Evolutionary conservation across 441 rosid genomes (phyloP).

Genomic region (Populus tomentosa): DNA sequence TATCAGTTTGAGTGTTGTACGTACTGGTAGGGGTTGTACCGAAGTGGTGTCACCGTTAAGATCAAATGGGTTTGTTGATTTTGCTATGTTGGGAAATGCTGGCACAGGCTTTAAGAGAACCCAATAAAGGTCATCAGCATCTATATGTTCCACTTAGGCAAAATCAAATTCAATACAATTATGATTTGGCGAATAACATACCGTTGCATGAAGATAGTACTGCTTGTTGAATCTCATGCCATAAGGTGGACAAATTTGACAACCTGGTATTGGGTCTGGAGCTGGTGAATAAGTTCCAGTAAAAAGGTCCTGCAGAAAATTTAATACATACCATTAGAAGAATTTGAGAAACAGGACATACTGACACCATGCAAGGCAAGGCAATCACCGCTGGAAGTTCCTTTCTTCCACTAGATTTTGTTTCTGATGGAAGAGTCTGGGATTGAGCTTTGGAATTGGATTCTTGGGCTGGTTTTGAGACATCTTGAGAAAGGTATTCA

Average conservation of each 20-base stretch:
- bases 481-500: constrained; percentile 27
- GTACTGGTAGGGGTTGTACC: constrained; percentile 40
- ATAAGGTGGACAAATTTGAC: constrained; percentile 48
- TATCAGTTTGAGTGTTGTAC: background rate
- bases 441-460: constrained; percentile 23
- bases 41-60: constrained; percentile 31
- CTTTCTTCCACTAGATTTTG: constrained; percentile 38
- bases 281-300: constrained; percentile 41
- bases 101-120: constrained; percentile 35
- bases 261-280: constrained; percentile 36
- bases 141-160: background rate
- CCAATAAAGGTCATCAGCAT: constrained; percentile 1
- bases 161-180: background rate
- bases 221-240: constrained; percentile 47
- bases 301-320: constrained; percentile 63
- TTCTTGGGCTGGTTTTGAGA: constrained; percentile 27
- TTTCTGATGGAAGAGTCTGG: constrained; percentile 30
- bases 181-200: constrained; percentile 21
- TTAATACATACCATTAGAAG: constrained; percentile 9
- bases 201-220: constrained; percentile 50
- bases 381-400: constrained; percentile 66
- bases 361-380: background rate
- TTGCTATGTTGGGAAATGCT: constrained; percentile 30
- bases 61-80: constrained; percentile 68
- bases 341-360: constrained; percentile 1